A percentile compares a stretch with the other conserved stretches of the same genome.
These are phyloP conservation scores for Aspergillus caelatus DNA, from an alignment of 2,329 filamentous ascomycete genomes.

Conservation along the genomic window DNA sequence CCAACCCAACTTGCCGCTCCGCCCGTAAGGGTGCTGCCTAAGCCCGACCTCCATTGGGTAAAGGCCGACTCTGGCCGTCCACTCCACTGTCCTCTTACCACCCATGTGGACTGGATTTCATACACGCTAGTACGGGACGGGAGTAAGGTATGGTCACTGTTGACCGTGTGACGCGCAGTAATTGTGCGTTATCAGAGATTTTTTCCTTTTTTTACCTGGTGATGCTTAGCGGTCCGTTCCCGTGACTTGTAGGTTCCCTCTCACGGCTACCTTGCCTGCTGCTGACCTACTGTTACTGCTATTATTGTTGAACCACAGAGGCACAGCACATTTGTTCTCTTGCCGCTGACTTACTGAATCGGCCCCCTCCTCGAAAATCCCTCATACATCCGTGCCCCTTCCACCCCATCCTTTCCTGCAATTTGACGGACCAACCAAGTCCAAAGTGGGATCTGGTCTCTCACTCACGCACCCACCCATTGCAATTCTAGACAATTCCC, in stretches of 20 bases:
- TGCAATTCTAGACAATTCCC: constrained; percentile 4
- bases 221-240: background rate
- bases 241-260: background rate
- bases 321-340: constrained; percentile 4
- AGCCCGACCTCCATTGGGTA: constrained; percentile 4
- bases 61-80: constrained; percentile 5
- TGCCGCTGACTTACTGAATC: constrained; percentile 13
- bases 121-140: background rate
- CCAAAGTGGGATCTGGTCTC: constrained; percentile 7
- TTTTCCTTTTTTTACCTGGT: background rate
- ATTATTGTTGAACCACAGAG: background rate
- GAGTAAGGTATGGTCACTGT: constrained; percentile 1
- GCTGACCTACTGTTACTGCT: background rate
- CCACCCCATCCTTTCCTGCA: constrained; percentile 13
- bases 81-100: background rate
- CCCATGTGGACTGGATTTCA: constrained; percentile 3
- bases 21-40: constrained; percentile 10
- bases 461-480: background rate
- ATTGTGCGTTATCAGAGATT: background rate
- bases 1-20: constrained; percentile 5
- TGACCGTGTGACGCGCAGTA: background rate
- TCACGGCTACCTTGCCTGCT: background rate
- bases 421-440: constrained; percentile 4
- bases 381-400: constrained; percentile 23
- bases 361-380: constrained; percentile 25